Conservation (phyloP, 1,139 yeast species). For the Yamadazyma blattariae region DNA sequence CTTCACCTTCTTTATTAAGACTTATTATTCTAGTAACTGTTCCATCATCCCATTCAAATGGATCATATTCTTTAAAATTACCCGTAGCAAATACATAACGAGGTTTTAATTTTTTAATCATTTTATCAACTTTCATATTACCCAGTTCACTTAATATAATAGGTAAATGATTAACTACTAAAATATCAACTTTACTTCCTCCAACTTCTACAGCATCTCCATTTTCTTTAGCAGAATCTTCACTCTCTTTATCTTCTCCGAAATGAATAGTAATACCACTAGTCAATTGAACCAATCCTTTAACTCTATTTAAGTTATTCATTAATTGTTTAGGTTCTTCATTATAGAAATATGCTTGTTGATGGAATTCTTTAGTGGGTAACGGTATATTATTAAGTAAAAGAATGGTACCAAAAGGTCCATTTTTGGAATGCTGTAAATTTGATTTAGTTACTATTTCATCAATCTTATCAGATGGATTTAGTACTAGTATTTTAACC, state of each 20-base stretch:
- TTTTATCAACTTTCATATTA: slow-evolving; percentile 38
- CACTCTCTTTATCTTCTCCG: slow-evolving; percentile 26
- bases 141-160: slow-evolving; percentile 26
- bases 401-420: slow-evolving; percentile 60
- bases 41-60: slow-evolving; percentile 53
- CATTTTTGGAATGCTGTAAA: slow-evolving; percentile 51
- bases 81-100: slow-evolving; percentile 64
- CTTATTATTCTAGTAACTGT: slow-evolving; percentile 59
- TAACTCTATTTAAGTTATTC: slow-evolving; percentile 1
- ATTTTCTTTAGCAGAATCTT: slow-evolving; percentile 16
- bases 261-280: slow-evolving; percentile 50
- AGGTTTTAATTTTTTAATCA: slow-evolving; percentile 49
- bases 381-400: slow-evolving; percentile 45
- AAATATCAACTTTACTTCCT: slow-evolving; percentile 42
- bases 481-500: slow-evolving; percentile 44
- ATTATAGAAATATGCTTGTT: slow-evolving; percentile 6
- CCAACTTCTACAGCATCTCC: too few species aligned
- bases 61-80: slow-evolving; percentile 52
- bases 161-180: slow-evolving; percentile 66
- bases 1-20: slow-evolving; percentile 55
- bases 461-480: slow-evolving; percentile 42
- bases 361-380: slow-evolving; percentile 3
- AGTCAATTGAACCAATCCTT: slow-evolving; percentile 29
- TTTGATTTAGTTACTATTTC: slow-evolving; percentile 49
- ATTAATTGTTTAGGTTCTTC: neutral